A percentile compares a stretch with the other conserved stretches of the same genome.
Conservation (phyloP, 164 flowering plant genomes). For the Paratinospora sagittata region DNA sequence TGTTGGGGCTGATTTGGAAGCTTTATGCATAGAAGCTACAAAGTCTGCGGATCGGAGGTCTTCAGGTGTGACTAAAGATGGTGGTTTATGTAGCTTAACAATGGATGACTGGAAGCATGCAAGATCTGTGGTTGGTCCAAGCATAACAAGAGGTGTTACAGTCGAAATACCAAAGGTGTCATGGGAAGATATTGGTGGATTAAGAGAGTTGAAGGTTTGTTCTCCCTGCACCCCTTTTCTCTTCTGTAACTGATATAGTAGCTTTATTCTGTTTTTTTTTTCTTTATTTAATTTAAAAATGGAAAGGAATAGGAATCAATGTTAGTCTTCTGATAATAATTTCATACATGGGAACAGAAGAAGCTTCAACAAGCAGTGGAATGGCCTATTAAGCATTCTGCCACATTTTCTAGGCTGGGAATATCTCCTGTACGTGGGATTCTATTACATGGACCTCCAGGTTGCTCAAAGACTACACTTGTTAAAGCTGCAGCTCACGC, state of each 20-base stretch:
- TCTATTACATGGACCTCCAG: constrained; percentile 98
- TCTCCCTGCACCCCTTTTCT: neutral
- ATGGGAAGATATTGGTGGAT: constrained; percentile 96
- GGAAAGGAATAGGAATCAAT: neutral
- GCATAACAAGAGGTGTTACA: constrained; percentile 90
- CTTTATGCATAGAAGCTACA: constrained; percentile 79
- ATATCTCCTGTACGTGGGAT: constrained; percentile 76
- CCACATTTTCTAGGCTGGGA: constrained; percentile 66
- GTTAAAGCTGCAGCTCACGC: constrained; percentile 97
- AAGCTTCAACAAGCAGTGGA: constrained; percentile 92
- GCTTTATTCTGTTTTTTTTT: neutral
- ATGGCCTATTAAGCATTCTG: constrained; percentile 93
- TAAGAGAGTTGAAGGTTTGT: constrained; percentile 75
- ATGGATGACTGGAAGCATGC: constrained; percentile 79
- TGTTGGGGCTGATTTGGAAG: constrained; percentile 97
- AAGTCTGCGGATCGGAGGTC: constrained; percentile 41
- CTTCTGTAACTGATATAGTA: neutral
- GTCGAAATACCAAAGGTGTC: constrained; percentile 82
- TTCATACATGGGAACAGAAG: constrained; percentile 43
- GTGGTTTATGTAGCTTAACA: constrained; percentile 24
- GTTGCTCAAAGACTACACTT: constrained; percentile 97
- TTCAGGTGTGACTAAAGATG: constrained; percentile 25
- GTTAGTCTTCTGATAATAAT: neutral
- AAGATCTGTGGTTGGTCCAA: constrained; percentile 71
- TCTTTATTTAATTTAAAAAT: neutral